Evolutionary conservation across 2,329 filamentous ascomycete genomes (phyloP), one percentile per base, ranked within the genome.

Genomic region (Botryotinia narcissicola): DNA sequence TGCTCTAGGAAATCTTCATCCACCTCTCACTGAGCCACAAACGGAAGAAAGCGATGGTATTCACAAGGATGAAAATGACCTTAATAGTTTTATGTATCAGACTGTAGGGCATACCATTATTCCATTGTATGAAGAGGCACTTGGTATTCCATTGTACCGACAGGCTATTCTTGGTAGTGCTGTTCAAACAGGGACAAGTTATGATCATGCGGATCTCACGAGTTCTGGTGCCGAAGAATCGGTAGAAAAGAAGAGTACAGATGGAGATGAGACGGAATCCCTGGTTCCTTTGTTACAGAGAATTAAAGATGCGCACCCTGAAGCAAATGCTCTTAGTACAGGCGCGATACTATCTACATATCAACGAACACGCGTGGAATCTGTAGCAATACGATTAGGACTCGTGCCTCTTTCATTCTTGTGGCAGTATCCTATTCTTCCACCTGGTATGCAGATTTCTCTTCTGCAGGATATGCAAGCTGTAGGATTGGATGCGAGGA

Each of bases 21-120:
- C 94, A 25, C 69, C 84, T 22, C n/a, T 66, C 35, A 66, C 59
- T 16, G 44, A 70, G 42, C 59, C 66, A 29, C 37, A 61, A 35
- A 32, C 29, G 22, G n/a, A 32, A 51, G 71, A 46, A 37, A 29
- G 14, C 32, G 40, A 46, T 12, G 46, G 20, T n/a, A 42, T 40
- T 18, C 12, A 14, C 18, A 40, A 82, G 8, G 84, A 87, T 51
- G 84, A 86, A 75, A 84, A 87, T 73, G 93, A 98, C 82, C 87
- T 97, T 78, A 94, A 99, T 83, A 98, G 95, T 84, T 98, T 96
- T 90, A 99, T 99, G 96, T 99, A 98, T 85, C 96, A 99, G 85
- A 99, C 96, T 4, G 93, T 98, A 74, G 96, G 96, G 20, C 94
- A 98, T 83, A 87, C 90, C 73, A 85, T 98, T 29, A 91, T 98